Percentiles rank a stretch among this genome's conserved stretches.
Evolutionary conservation across 1,284 basidiomycete species (phyloP).

Genomic region (Microbotryum silenes-acaulis): DNA sequence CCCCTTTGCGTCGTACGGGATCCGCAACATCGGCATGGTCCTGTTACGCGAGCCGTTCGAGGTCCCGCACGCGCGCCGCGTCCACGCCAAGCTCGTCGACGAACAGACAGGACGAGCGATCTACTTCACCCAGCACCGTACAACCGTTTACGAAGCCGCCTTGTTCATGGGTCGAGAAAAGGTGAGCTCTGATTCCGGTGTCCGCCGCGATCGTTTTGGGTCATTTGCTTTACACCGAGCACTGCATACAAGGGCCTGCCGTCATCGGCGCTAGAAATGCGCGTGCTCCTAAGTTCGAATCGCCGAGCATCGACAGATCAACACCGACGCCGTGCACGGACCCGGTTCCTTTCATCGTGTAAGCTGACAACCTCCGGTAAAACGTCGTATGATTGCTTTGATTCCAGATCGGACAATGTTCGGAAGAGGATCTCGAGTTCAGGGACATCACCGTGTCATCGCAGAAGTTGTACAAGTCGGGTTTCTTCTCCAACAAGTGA

Average conservation of each 20-base stretch:
- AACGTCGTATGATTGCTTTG: too few species aligned
- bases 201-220: not conserved
- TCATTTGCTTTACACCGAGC: too few species aligned
- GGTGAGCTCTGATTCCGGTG: not conserved
- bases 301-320: not conserved
- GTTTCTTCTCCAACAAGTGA: not conserved
- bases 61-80: too few species aligned
- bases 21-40: too few species aligned
- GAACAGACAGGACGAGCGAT: too few species aligned
- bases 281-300: too few species aligned
- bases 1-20: too few species aligned
- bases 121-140: slow-evolving; percentile 1
- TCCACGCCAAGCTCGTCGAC: too few species aligned
- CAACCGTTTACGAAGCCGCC: slow-evolving; percentile 3
- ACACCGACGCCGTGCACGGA: too few species aligned
- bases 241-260: too few species aligned
- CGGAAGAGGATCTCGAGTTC: slow-evolving; percentile 1
- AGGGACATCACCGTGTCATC: not conserved
- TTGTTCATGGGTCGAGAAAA: slow-evolving; percentile 3
- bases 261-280: too few species aligned
- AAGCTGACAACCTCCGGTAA: not conserved
- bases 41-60: too few species aligned
- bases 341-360: not conserved
- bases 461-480: slow-evolving; percentile 6
- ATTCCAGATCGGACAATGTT: not conserved